These are phyloP conservation scores for Penicillium mononematosum DNA, from an alignment of 495 filamentous ascomycete species.

Conservation along the genomic window DNA sequence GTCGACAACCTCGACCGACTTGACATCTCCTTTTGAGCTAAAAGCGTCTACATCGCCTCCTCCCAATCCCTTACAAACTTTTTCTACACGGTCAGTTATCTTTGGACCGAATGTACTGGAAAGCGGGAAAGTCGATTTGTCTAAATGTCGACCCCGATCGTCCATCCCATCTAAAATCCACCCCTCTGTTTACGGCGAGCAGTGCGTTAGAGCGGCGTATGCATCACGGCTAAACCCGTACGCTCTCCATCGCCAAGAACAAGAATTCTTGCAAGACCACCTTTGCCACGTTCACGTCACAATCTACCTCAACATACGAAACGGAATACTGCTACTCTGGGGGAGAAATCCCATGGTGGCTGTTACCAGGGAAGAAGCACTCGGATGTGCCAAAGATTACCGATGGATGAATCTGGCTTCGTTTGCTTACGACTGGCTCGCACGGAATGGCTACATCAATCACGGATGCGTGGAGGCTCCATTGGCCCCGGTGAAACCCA, in stretches of 20 bases:
- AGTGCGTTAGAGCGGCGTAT: conserved; percentile 85
- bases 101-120: conserved; percentile 18
- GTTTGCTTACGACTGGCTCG: conserved; percentile 89
- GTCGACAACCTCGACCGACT: conserved; percentile 31
- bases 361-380: conserved; percentile 83
- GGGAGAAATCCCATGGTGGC: conserved; percentile 82
- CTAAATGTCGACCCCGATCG: conserved; percentile 59
- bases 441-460: conserved; percentile 92
- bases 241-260: conserved; percentile 82
- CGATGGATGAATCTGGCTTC: conserved; percentile 90
- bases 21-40: conserved; percentile 24
- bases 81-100: conserved; percentile 18
- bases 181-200: conserved; percentile 73
- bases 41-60: conserved; percentile 37
- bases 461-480: conserved; percentile 83
- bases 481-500: conserved; percentile 35
- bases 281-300: conserved; percentile 89
- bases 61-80: conserved; percentile 17
- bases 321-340: conserved; percentile 92
- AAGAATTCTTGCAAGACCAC: conserved; percentile 71
- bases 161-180: conserved; percentile 78
- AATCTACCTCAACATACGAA: conserved; percentile 94
- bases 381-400: conserved; percentile 85
- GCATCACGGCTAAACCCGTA: conserved; percentile 88
- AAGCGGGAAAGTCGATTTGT: conserved; percentile 24